Evolutionary conservation across 495 filamentous ascomycete species (phyloP).

Genomic region (Penicillium flavigenum): DNA sequence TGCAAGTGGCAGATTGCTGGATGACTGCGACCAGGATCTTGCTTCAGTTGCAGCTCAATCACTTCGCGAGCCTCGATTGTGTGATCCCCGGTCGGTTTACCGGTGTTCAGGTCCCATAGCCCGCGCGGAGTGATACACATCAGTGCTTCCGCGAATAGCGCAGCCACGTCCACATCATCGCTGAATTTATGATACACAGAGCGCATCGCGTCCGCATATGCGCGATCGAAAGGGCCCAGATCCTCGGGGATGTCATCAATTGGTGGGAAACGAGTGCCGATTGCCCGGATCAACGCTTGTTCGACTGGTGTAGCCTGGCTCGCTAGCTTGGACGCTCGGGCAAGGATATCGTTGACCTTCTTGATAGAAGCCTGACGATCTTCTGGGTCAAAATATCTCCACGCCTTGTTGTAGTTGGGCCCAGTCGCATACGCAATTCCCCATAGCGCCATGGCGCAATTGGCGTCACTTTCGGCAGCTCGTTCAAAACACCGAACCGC

Average conservation of each 20-base stretch:
- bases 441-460: conserved; percentile 7
- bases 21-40: not conserved
- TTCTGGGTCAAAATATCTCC: not conserved
- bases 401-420: conserved; percentile 7
- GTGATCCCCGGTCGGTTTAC: not conserved
- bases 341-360: not conserved
- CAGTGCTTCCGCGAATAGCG: not conserved
- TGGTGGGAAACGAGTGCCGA: not conserved
- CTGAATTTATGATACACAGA: not conserved
- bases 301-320: not conserved
- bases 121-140: conserved; percentile 2
- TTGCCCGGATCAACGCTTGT: not conserved
- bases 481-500: conserved; percentile 13
- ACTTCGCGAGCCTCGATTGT: not conserved
- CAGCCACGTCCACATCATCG: not conserved
- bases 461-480: conserved; percentile 6
- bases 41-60: not conserved
- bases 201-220: not conserved
- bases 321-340: not conserved
- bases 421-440: not conserved
- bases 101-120: conserved; percentile 1
- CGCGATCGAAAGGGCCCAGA: not conserved
- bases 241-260: not conserved
- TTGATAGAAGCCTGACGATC: not conserved
- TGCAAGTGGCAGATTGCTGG: not conserved